These are phyloP conservation scores for Mortierella claussenii DNA, from an alignment of 192 early-diverging fungal species.

Conservation along the genomic window DNA sequence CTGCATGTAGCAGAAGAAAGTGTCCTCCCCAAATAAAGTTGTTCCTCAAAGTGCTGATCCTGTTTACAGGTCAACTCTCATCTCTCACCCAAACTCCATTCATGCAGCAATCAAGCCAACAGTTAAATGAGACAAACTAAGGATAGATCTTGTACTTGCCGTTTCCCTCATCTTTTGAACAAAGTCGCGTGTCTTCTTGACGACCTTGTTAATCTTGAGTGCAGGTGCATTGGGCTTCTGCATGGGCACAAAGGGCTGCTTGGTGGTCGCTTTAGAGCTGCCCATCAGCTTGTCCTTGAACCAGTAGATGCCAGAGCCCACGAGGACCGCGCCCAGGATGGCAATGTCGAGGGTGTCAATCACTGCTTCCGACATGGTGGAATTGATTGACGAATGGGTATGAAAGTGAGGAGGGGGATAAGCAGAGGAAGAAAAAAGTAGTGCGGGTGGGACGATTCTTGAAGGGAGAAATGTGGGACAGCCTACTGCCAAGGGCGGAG, in stretches of 20 bases:
- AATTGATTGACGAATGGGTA: background rate
- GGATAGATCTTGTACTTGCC: conserved; percentile 37
- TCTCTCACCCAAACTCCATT: background rate
- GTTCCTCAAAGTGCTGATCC: too few relatives aligned
- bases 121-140: too few relatives aligned
- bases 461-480: too few relatives aligned
- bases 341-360: conserved; percentile 63
- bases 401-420: background rate
- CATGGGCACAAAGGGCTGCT: conserved; percentile 42
- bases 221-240: conserved; percentile 36
- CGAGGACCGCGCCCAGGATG: conserved; percentile 58
- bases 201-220: conserved; percentile 34
- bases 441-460: background rate
- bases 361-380: conserved; percentile 47
- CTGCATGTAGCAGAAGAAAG: too few relatives aligned
- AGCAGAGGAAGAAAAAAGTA: background rate
- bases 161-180: conserved; percentile 67
- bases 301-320: conserved; percentile 54
- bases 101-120: background rate
- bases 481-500: too few relatives aligned
- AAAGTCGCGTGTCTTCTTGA: conserved; percentile 60
- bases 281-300: conserved; percentile 52
- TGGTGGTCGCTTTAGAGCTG: conserved; percentile 41
- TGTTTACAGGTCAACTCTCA: background rate
- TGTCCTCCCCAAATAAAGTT: too few relatives aligned